A percentile compares a stretch with the other conserved stretches of the same genome.
phyloP scores from a whole-genome alignment of 2,329 filamentous ascomycete species.

The Fusarium sp. region DNA sequence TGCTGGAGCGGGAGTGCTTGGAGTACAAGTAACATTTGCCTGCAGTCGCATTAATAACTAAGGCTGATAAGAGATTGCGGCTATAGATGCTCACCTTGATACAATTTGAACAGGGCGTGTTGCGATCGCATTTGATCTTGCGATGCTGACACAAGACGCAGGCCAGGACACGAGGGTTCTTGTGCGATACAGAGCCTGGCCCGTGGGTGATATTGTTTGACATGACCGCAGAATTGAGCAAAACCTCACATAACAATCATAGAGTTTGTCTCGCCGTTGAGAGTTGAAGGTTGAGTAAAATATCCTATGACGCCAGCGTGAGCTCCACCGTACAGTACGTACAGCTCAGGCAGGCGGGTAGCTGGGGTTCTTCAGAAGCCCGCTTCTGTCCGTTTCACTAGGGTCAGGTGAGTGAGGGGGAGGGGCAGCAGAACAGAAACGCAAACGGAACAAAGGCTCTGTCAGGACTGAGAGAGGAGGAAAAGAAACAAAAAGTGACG shows the following conservation, averaged over 20 bases:
- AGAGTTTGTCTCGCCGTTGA: neutral
- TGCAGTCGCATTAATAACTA: conserved; percentile 35
- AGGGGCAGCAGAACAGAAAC: conserved; percentile 22
- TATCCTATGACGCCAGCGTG: conserved; percentile 33
- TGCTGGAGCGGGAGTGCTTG: conserved; percentile 67
- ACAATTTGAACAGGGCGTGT: conserved; percentile 68
- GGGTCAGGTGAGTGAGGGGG: conserved; percentile 35
- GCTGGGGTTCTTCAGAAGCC: conserved; percentile 16
- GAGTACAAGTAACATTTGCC: conserved; percentile 68
- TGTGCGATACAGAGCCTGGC: conserved; percentile 42
- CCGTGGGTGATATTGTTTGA: conserved; percentile 44
- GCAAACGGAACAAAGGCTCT: neutral
- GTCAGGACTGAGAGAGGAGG: neutral
- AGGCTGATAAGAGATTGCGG: neutral
- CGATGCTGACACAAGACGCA: conserved; percentile 68
- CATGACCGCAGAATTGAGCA: conserved; percentile 42
- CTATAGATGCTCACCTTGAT: conserved; percentile 59
- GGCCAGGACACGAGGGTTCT: conserved; percentile 58
- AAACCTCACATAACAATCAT: conserved; percentile 45
- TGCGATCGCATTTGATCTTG: conserved; percentile 71
- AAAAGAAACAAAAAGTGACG: neutral
- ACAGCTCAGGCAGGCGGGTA: conserved; percentile 8
- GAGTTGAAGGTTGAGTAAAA: conserved; percentile 21
- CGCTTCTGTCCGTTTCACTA: conserved; percentile 5
- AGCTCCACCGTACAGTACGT: conserved; percentile 12